A percentile compares a stretch with the other conserved stretches of the same genome.
Conservation (phyloP, 768 basidiomycete genomes). For the Pleurotus pulmonarius region DNA sequence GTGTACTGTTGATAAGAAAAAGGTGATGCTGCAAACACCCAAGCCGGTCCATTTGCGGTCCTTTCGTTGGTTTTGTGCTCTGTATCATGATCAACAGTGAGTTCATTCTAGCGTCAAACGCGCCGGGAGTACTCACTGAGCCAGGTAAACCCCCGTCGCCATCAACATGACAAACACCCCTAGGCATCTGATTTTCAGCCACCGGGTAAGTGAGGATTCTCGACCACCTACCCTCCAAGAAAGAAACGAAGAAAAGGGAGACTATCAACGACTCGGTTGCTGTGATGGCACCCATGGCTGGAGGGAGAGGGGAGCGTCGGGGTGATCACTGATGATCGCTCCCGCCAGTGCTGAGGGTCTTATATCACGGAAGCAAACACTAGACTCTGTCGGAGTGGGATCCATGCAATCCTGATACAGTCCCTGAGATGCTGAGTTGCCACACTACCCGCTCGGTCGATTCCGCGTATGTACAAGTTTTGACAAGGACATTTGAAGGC, state of each 20-base stretch:
- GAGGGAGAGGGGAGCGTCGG: neutral
- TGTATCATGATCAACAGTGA: too few relatives aligned
- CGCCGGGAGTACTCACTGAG: neutral
- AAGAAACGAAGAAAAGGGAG: conserved; percentile 1
- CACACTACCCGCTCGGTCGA: conserved; percentile 2
- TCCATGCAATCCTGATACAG: neutral
- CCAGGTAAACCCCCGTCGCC: neutral
- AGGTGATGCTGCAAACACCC: neutral
- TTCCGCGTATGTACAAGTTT: neutral
- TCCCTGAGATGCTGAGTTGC: neutral
- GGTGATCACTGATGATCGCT: neutral
- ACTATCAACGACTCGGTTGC: conserved; percentile 7
- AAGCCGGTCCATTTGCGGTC: conserved; percentile 1
- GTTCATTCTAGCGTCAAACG: neutral
- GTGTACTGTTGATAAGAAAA: neutral
- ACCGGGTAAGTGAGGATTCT: neutral
- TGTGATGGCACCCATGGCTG: neutral
- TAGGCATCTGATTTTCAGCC: neutral
- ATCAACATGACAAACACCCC: conserved; percentile 6
- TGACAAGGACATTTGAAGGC: neutral
- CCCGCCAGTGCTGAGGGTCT: neutral
- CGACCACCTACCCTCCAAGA: neutral
- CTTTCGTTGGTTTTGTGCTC: neutral
- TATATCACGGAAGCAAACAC: conserved; percentile 8
- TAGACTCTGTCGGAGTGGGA: conserved; percentile 1